phyloP scores from a whole-genome alignment of 2,329 filamentous ascomycete species.

The Cephalotrichum gorgonifer region DNA sequence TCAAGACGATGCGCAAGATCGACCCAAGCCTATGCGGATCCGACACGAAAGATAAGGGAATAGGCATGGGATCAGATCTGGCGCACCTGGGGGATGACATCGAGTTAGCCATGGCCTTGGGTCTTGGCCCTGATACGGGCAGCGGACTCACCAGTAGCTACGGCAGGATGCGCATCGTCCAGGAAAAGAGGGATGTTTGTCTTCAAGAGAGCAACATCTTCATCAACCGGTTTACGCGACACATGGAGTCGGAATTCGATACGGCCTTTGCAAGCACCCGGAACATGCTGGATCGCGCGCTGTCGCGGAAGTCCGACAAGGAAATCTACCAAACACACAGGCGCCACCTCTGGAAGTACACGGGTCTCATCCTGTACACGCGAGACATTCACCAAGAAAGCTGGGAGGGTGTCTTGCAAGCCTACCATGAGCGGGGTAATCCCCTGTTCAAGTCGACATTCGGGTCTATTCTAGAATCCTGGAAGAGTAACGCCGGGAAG shows the following conservation, averaged over 20 bases:
- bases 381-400: slow-evolving; percentile 72
- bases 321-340: slow-evolving; percentile 64
- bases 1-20: slow-evolving; percentile 88
- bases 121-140: slow-evolving; percentile 23
- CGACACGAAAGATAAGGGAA: slow-evolving; percentile 37
- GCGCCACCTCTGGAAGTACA: slow-evolving; percentile 75
- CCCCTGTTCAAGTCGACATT: slow-evolving; percentile 77
- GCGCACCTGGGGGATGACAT: slow-evolving; percentile 5
- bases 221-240: slow-evolving; percentile 67
- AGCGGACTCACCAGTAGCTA: slow-evolving; percentile 59
- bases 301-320: slow-evolving; percentile 59
- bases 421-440: slow-evolving; percentile 69
- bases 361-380: slow-evolving; percentile 77
- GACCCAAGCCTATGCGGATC: slow-evolving; percentile 63
- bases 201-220: slow-evolving; percentile 65
- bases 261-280: slow-evolving; percentile 61
- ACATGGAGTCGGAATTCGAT: slow-evolving; percentile 74
- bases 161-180: slow-evolving; percentile 85
- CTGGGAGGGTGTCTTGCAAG: slow-evolving; percentile 70
- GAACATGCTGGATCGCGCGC: slow-evolving; percentile 49
- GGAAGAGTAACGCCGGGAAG: slow-evolving; percentile 72
- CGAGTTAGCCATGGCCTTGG: slow-evolving; percentile 2
- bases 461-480: slow-evolving; percentile 62
- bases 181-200: slow-evolving; percentile 90
- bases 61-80: slow-evolving; percentile 26